Conservation (phyloP, 2,329 filamentous ascomycete species). For the Nigrospora osmanthi region DNA sequence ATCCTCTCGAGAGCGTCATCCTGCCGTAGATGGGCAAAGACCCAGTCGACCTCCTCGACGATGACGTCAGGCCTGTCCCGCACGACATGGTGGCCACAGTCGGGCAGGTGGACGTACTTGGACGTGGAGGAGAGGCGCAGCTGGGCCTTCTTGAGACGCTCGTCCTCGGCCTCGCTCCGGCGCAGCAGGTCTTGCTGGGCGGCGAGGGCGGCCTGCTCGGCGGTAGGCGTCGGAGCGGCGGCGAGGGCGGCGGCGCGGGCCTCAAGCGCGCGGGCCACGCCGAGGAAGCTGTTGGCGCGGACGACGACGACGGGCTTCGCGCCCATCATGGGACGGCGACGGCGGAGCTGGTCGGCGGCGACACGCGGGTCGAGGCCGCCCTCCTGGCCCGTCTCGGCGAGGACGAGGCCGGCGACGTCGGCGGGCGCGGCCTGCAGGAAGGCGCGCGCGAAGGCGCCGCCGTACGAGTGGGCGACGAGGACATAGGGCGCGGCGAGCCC, state of each 20-base stretch:
- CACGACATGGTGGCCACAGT: conserved; percentile 18
- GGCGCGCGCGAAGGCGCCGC: conserved; percentile 17
- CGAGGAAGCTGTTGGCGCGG: conserved; percentile 13
- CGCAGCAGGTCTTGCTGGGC: conserved; percentile 10
- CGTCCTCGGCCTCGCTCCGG: conserved; percentile 13
- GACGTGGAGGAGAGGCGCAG: conserved; percentile 10
- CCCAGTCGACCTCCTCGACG: conserved; percentile 16
- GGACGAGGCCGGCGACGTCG: conserved; percentile 13
- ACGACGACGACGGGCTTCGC: conserved; percentile 16
- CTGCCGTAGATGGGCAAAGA: conserved; percentile 5
- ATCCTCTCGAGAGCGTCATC: too few species aligned
- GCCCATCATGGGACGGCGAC: conserved; percentile 10
- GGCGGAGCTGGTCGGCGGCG: conserved; percentile 11
- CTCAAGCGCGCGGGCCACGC: conserved; percentile 11
- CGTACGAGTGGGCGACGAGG: conserved; percentile 20
- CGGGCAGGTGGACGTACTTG: conserved; percentile 14
- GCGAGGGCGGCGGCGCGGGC: conserved; percentile 1
- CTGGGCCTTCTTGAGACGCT: conserved; percentile 17
- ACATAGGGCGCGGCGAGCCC: conserved; percentile 11
- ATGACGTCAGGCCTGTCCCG: conserved; percentile 16
- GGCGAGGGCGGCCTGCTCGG: not conserved
- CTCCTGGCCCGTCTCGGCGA: conserved; percentile 21
- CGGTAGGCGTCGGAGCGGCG: not conserved
- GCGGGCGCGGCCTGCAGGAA: conserved; percentile 10
- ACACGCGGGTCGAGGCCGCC: conserved; percentile 13